Percentiles rank a stretch among this genome's conserved stretches.
Conservation (phyloP, 2,329 filamentous ascomycete species). For the Pseudogymnoascus sp. region DNA sequence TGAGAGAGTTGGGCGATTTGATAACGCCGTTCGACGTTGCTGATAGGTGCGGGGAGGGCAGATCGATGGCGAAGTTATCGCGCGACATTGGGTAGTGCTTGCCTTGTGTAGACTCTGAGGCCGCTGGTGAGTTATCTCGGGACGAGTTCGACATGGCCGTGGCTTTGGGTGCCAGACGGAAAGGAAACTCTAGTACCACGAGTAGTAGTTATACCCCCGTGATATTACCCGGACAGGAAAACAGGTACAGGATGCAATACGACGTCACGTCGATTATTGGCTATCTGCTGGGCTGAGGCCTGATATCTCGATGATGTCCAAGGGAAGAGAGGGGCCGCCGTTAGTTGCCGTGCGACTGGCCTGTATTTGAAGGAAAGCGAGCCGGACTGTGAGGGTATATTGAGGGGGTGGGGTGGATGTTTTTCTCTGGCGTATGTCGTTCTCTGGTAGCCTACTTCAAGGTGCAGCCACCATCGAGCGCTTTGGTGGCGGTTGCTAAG, state of each 20-base stretch:
- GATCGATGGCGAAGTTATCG: slow-evolving; percentile 25
- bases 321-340: slow-evolving; percentile 2
- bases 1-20: slow-evolving; percentile 32
- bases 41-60: slow-evolving; percentile 22
- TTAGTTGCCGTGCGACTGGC: slow-evolving; percentile 5
- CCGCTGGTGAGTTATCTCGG: slow-evolving; percentile 23
- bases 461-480: slow-evolving; percentile 1
- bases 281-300: neutral
- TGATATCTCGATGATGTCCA: slow-evolving; percentile 1
- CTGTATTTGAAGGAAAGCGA: slow-evolving; percentile 5
- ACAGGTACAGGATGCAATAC: neutral
- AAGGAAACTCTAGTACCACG: neutral
- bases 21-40: slow-evolving; percentile 13
- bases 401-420: slow-evolving; percentile 3
- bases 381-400: neutral
- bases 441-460: slow-evolving; percentile 4
- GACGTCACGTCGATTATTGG: slow-evolving; percentile 1
- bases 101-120: slow-evolving; percentile 20
- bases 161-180: neutral
- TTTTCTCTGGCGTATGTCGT: slow-evolving; percentile 1
- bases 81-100: slow-evolving; percentile 25
- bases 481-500: neutral
- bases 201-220: neutral
- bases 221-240: neutral
- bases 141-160: slow-evolving; percentile 26